Evolutionary conservation across 106 monocot species (phyloP), one percentile per base, ranked within the genome.

Genomic region (Alisma plantagoaquatica): DNA sequence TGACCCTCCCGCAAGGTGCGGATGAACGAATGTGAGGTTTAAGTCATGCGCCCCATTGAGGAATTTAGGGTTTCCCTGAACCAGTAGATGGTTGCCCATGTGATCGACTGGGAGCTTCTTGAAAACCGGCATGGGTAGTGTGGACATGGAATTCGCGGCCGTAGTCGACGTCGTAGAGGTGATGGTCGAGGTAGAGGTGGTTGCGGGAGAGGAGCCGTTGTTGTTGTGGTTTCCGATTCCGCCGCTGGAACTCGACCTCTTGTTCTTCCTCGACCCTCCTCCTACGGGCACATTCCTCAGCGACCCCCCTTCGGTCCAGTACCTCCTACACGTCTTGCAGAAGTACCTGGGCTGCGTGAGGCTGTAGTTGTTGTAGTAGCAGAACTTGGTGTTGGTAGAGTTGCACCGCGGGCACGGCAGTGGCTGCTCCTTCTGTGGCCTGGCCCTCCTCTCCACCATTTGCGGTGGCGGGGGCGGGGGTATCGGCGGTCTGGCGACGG

Each of bases 231-330:
- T n/a, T n/a, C n/a, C n/a, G n/a, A n/a, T n/a, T n/a, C n/a, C n/a
- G n/a, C n/a, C n/a, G n/a, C n/a, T n/a, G n/a, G n/a, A n/a, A n/a
- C n/a, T n/a, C n/a, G 67, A 59, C 23, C 67, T 23, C 50, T 59
- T 68, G 67, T 68, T 68, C 38, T 68, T 68, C 42, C 67, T 57
- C 18, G 67, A 68, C 19, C 67, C 67, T 25, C 67, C 67, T 18
- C 67, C 67, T 1, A 68, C 67, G n/a, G 67, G 67, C 43, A 89
- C 89, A 57, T 89, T 89, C n/a, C 89, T 65, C 16, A 89, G 79
- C 7, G 89, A 70, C 32, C 89, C 89, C 22, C 90, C 90, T 57
- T 92, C 82, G 29, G 92, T 92, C 92, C 92, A 92, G 68, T 44
- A 59, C 53, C 69, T 41, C 44, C 43, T 55, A 64, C 85, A 86